Conservation (phyloP, 1,284 basidiomycete genomes). For the Hymenochaete sp. region DNA sequence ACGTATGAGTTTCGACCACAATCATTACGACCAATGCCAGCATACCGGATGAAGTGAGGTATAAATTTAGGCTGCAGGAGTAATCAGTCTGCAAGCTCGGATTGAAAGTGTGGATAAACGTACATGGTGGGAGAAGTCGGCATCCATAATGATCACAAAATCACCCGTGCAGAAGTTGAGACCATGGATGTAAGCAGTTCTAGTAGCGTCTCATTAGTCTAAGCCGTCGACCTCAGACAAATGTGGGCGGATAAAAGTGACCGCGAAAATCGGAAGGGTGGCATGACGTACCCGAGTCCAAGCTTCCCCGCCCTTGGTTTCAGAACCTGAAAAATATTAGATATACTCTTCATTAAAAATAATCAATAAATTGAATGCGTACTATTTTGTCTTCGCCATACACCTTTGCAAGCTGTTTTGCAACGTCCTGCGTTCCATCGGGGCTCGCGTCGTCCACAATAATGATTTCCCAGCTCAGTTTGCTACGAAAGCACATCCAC, state of each 20-base stretch:
- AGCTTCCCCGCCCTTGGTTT: conserved; percentile 84
- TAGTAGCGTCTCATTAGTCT: too few relatives aligned
- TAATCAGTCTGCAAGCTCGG: background rate
- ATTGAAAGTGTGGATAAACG: conserved; percentile 23
- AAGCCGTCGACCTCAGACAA: too few relatives aligned
- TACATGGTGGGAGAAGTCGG: conserved; percentile 92
- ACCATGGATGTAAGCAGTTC: conserved; percentile 89
- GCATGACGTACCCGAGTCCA: conserved; percentile 61
- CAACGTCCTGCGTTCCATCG: conserved; percentile 86
- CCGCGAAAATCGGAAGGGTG: too few relatives aligned
- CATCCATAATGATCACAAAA: conserved; percentile 95
- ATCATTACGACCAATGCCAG: conserved; percentile 2
- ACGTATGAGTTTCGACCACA: conserved; percentile 13
- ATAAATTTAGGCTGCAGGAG: conserved; percentile 75
- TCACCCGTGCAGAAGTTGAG: conserved; percentile 83
- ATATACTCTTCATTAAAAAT: background rate
- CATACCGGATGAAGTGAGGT: conserved; percentile 75
- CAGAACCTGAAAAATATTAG: conserved; percentile 45
- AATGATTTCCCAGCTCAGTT: conserved; percentile 74
- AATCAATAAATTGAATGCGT: conserved; percentile 22
- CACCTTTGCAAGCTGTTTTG: conserved; percentile 61
- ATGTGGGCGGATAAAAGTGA: too few relatives aligned
- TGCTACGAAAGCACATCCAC: conserved; percentile 28
- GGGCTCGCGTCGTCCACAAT: conserved; percentile 89
- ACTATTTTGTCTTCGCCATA: conserved; percentile 85